Evolutionary conservation across 2,329 filamentous ascomycete species (phyloP), one percentile per base, ranked within the genome.

Genomic region (Verticillium klebahnii): DNA sequence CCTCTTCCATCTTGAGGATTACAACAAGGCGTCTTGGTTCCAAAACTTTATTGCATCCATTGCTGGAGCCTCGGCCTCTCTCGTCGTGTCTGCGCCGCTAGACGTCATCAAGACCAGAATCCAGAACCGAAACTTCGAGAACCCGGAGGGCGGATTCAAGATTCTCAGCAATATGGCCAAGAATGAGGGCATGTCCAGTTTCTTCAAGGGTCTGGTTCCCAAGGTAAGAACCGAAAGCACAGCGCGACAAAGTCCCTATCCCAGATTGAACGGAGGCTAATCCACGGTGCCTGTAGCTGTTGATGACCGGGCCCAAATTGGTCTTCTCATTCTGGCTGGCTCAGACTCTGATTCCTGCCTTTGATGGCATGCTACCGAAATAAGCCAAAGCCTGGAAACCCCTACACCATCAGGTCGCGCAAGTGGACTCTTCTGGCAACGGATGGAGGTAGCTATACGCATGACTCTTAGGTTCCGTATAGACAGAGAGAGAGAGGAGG

Each of bases 301-400:
- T 99, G 72, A 99, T 99, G 95, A 99, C 95, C 17, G 96, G 95
- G 29, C 95, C 95, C 66, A 99, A 99, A 86, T 85, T 99, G 64
- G 95, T 98, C 66, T 99, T 99, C 83, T 97, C 93, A 64, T 99
- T 99, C 88, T 99, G 95, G 95, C 87, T 99, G 73, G 95, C 95
- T 62, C 95, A 99, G 83, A 98, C 95, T 34, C 83, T 99, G 71
- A 99, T 99, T 73, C 95, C 95, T 59, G 90, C 93, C 45, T 98
- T 98, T 77, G 91, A 87, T 69, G 74, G 69, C 62, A 77, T 77
- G 66, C 70, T 84, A 62, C 72, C 71, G 34, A 36, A 36, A 36
- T 36, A 36, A 11, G 34, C 9, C 34, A 11, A 14, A 14, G 34
- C 9, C 34, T 1, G 34, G 9, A 36, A 11, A 11, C 14, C 34